Conservation (phyloP, 768 basidiomycete species). For the Lanmaoa pseudosensibilis region DNA sequence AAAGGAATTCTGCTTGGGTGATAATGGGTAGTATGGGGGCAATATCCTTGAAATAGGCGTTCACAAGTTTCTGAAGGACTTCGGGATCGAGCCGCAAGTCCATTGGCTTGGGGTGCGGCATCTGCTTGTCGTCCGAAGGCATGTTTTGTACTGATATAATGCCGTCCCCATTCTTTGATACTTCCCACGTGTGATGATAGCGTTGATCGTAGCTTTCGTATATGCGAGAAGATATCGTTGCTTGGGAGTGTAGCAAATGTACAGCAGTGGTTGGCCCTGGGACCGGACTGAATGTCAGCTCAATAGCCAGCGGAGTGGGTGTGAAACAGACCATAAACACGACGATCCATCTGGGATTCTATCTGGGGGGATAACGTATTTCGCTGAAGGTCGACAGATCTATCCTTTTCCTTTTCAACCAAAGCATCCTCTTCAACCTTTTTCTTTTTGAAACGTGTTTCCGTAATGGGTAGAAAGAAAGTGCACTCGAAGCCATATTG, state of each 20-base stretch:
- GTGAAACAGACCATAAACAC: constrained; percentile 57
- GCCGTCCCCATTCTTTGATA: constrained; percentile 82
- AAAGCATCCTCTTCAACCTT: constrained; percentile 70
- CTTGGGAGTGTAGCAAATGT: constrained; percentile 88
- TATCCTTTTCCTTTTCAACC: constrained; percentile 38
- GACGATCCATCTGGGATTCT: constrained; percentile 55
- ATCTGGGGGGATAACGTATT: constrained; percentile 46
- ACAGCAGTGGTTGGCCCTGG: constrained; percentile 84
- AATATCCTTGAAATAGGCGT: constrained; percentile 88
- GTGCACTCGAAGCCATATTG: constrained; percentile 94
- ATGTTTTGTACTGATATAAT: constrained; percentile 80
- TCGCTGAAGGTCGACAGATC: constrained; percentile 27
- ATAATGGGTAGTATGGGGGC: constrained; percentile 89
- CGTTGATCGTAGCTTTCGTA: constrained; percentile 88
- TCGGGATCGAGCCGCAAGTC: constrained; percentile 77
- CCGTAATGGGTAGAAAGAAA: constrained; percentile 97
- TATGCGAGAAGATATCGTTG: constrained; percentile 77
- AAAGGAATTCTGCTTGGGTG: constrained; percentile 84
- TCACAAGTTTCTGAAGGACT: constrained; percentile 78
- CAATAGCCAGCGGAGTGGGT: constrained; percentile 10
- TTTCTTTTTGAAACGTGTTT: constrained; percentile 98
- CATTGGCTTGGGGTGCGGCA: constrained; percentile 56
- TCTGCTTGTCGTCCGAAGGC: constrained; percentile 52
- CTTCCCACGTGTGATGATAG: constrained; percentile 86
- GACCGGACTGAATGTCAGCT: constrained; percentile 34